Conservation (phyloP, 2,329 filamentous ascomycete species). For the Verticillium alfalfae region DNA sequence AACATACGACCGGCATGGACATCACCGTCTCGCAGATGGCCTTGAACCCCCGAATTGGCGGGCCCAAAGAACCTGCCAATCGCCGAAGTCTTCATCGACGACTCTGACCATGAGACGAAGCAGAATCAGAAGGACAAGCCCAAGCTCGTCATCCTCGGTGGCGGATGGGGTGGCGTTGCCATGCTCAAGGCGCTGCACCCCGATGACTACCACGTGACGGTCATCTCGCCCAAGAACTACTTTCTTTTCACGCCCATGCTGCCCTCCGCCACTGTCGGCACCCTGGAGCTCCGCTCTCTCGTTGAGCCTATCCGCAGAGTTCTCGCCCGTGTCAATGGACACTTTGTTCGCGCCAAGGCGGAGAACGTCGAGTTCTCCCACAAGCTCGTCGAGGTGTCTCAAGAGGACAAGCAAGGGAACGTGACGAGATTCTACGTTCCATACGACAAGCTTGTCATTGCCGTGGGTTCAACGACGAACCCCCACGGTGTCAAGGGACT, state of each 20-base stretch:
- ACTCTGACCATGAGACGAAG: conserved; percentile 72
- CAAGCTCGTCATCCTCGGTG: conserved; percentile 84
- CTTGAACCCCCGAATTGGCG: conserved; percentile 73
- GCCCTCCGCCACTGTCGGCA: conserved; percentile 93
- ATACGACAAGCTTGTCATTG: conserved; percentile 93
- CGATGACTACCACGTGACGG: conserved; percentile 91
- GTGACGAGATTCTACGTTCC: conserved; percentile 84
- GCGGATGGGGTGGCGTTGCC: conserved; percentile 92
- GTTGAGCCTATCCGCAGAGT: conserved; percentile 91
- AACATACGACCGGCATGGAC: conserved; percentile 60
- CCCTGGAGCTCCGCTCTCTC: conserved; percentile 81
- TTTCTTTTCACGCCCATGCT: conserved; percentile 99
- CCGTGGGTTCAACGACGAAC: conserved; percentile 88
- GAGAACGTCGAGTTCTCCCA: conserved; percentile 88
- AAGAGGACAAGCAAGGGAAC: conserved; percentile 65
- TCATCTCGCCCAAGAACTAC: conserved; percentile 92
- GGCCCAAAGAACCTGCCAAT: conserved; percentile 96
- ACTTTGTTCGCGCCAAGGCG: conserved; percentile 83
- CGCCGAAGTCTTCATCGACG: conserved; percentile 79
- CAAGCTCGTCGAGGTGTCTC: conserved; percentile 83
- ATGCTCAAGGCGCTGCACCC: conserved; percentile 85
- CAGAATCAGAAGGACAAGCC: conserved; percentile 78
- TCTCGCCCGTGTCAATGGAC: conserved; percentile 69
- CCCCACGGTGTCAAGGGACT: conserved; percentile 93
- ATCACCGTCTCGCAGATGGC: conserved; percentile 81